Base-by-base conservation (phyloP, 1,139 yeast genomes). In the Kodamaea fungicola region DNA sequence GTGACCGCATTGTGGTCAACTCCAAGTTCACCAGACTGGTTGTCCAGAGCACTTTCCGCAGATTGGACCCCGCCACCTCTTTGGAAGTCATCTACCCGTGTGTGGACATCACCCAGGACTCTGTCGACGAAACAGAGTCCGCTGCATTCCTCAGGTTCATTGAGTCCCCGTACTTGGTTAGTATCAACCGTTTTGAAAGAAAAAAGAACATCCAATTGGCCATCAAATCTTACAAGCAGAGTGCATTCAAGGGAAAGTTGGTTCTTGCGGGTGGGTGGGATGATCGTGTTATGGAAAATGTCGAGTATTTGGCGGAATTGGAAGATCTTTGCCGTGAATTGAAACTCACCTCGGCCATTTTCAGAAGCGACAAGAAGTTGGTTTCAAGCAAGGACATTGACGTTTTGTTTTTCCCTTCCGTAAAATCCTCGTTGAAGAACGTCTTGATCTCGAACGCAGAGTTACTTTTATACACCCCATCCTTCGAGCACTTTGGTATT, bases 251-350 rank as follows among this genome's bases (percentile, higher is more conserved):
- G 12, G 33, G 37, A 0, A 74, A 78, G 43, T 67, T 90, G 34
- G 73, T 87, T 1, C 61, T 90, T 29, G 83, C 95, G 3, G 98
- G 99, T n/a, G 99, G 99, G 1, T 92, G 83, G 59, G 98, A 94
- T 57, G 49, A 74, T 8, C 62, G 90, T 31, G 85, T 88, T 0
- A 43, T 54, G 1, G 97, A 90, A 57, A 94, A 94, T 59, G 86
- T 80, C 28, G 76, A 75, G 39, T 86, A 87, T 51, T 66, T 89
- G 39, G 55, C 66, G 8, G 86, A 86, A 46, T 69, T 92, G 33
- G 70, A 76, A 43, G 39, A 51, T 4, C 61, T 80, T 26, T 74
- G 84, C 37, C 65, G 71, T 9, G 45, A 60, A 3, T 61, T 77
- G 27, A 57, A 66, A 0, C 57, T 89, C 30, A 55, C 67, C 12